A percentile compares a stretch with the other conserved stretches of the same genome.
Evolutionary conservation across 441 rosid genomes (phyloP).

Genomic region (Euphorbia celastroides): DNA sequence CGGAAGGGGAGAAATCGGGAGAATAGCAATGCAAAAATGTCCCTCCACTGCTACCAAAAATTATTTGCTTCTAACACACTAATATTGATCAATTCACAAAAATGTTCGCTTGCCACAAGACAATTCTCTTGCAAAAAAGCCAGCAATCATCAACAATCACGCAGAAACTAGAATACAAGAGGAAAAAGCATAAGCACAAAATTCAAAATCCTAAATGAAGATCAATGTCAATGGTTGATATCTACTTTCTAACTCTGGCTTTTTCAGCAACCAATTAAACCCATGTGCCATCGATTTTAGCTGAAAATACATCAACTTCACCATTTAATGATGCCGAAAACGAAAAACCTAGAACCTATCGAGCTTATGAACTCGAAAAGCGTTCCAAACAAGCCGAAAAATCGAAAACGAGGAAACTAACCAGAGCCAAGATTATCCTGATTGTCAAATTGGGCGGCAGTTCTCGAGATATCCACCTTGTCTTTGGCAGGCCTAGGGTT

Average conservation of each 20-base stretch:
- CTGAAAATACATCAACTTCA: neutral
- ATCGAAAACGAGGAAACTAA: constrained; percentile 3
- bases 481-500: constrained; percentile 15
- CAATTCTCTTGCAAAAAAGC: neutral
- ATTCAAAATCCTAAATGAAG: neutral
- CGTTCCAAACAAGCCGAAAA: neutral
- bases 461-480: constrained; percentile 19
- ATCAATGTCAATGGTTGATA: neutral
- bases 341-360: neutral
- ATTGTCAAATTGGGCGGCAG: neutral
- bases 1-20: no score
- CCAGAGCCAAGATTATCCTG: constrained; percentile 19
- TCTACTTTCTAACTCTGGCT: neutral
- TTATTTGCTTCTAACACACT: neutral
- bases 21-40: no score
- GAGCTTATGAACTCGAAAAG: neutral
- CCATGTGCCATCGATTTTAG: neutral
- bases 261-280: neutral
- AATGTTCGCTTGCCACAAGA: neutral
- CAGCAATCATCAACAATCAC: neutral
- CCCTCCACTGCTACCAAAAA: no score
- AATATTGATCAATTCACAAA: neutral
- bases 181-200: neutral
- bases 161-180: constrained; percentile 2
- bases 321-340: neutral